Base-by-base conservation (phyloP, 169 alveolate species). In the Hepatocystis sp. region DNA sequence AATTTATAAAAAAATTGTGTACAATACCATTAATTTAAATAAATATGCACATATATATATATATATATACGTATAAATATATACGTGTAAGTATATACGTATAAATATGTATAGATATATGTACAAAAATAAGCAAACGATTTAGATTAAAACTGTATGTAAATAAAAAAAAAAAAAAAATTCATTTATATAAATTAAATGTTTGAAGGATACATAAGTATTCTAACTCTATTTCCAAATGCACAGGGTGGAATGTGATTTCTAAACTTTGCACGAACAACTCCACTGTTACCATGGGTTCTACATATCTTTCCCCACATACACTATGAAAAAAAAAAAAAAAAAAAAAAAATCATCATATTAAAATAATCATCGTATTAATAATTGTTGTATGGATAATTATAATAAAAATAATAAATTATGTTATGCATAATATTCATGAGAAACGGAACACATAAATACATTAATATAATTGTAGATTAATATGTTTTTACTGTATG, bases 241-340 rank as follows among this genome's bases (percentile, higher is more conserved):
- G 99, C 98, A 66, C 92, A 92, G 19, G 99, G 99, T 44, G 99
- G 99, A 53, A 98, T 94, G 92, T 97, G 97, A 90, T 88, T 96
- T 81, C 92, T 91, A 93, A 98, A 98, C 88, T 93, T 94, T 32
- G 99, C 99, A 65, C 99, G 94, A 32, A 97, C 99, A 15, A 95
- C 96, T 39, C 99, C 99, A 66, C 98, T 97, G 93, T 96, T 96
- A 58, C 99, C 99, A 89, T 98, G 99, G 4, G 99, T 93, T 53
- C 97, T 95, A 56, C 98, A 94, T 81, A 98, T 95, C 93, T 97
- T 96, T 63, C 99, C 99, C 99, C 99, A 97, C 85, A 97, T 96
- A 56, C 95, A 92, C 93, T 91, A 56, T 13, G 17, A 52, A 13
- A 17, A 1, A 2, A 11, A 15, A n/a, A 65, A 21, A 30, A 40